Base-by-base conservation (phyloP, 2,329 filamentous ascomycete species). In the Paecilomyces formosus region DNA sequence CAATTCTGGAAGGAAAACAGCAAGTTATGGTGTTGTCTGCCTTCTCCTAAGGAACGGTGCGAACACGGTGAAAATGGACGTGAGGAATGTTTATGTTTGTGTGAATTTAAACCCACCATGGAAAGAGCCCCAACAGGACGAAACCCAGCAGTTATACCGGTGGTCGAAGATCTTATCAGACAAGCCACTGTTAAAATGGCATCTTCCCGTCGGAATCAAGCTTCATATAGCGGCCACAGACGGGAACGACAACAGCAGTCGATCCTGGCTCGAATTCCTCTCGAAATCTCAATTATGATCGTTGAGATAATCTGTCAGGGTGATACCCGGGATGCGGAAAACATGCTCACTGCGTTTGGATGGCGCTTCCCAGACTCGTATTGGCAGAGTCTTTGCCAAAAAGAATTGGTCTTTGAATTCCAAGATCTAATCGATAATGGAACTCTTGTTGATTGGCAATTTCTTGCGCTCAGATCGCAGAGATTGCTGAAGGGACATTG, bases 321-420 rank as follows among this genome's bases (percentile, higher is more conserved):
- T 45, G 13, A 45, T 6, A 45, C 15, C 15, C 13, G n/a, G 35
- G 59, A 59, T 53, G 54, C 57, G 21, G 56, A 57, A 49, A 61
- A 61, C 50, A 57, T 59, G 55, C 55, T 61, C 35, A 50, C 31
- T 52, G 59, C 55, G 12, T 61, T 61, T 45, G 57, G 51, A 31
- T 61, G 59, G 59, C 58, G 52, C 30, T 53, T 59, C 22, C 59
- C 59, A 13, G 59, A 61, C 24, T 49, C 35, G 53, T 61, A 61
- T 51, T 61, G 59, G 59, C 57, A 58, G 53, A 50, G 50, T 39
- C 33, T 15, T 58, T 60, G 57, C 49, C 55, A 53, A 8, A 60
- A 53, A 55, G 57, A 60, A 49, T 21, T 60, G 35, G 58, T 60
- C 35, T 58, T 60, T 56, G 59, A 60, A 58, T 60, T 58, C 54